Conservation (phyloP, 805 yeast genomes). For the Yamadazyma laniorum region DNA sequence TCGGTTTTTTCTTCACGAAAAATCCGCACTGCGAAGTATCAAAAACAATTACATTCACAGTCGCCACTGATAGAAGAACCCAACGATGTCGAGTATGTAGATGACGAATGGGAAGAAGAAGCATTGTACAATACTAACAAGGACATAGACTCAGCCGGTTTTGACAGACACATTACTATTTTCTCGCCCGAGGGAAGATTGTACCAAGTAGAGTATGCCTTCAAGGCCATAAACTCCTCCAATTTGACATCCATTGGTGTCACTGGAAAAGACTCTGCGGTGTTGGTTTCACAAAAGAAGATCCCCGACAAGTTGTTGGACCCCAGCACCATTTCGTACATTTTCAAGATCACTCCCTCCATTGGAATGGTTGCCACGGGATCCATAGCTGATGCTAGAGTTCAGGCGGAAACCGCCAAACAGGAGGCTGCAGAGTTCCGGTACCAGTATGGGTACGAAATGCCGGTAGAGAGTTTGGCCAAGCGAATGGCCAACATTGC, state of each 20-base stretch:
- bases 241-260: slow-evolving; percentile 87
- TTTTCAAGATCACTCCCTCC: slow-evolving; percentile 75
- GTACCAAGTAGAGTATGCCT: slow-evolving; percentile 97
- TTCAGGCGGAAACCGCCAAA: slow-evolving; percentile 86
- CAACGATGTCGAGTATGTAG: slow-evolving; percentile 1
- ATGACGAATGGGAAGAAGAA: too few relatives aligned
- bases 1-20: too few relatives aligned
- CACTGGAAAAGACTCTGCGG: slow-evolving; percentile 82
- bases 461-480: slow-evolving; percentile 91
- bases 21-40: too few relatives aligned
- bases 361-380: slow-evolving; percentile 94
- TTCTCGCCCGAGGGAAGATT: slow-evolving; percentile 98
- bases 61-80: background rate
- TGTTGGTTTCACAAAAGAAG: slow-evolving; percentile 90
- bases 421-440: slow-evolving; percentile 95
- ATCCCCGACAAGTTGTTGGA: slow-evolving; percentile 94
- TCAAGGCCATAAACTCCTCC: slow-evolving; percentile 92
- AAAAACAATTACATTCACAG: too few relatives aligned
- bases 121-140: too few relatives aligned
- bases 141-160: slow-evolving; percentile 88
- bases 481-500: slow-evolving; percentile 95
- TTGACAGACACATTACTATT: slow-evolving; percentile 97
- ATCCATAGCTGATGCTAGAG: slow-evolving; percentile 92
- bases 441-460: slow-evolving; percentile 92
- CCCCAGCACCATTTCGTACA: slow-evolving; percentile 78